A percentile compares a stretch with the other conserved stretches of the same genome.
These are phyloP conservation scores for Geotrichum aggregatum DNA, from an alignment of 1,139 yeast genomes.

Conservation along the genomic window DNA sequence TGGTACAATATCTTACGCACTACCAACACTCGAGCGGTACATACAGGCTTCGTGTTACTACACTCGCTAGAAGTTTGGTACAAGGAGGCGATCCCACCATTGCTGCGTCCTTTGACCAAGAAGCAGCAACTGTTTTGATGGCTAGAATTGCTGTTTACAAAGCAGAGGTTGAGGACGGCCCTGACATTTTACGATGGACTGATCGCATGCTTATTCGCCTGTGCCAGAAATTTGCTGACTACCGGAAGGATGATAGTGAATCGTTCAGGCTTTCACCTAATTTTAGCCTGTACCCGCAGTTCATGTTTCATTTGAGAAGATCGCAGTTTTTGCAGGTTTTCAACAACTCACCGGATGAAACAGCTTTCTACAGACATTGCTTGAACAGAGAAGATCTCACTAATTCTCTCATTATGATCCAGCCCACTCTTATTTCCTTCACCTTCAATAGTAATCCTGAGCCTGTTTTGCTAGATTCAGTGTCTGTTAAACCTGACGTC, in stretches of 20 bases:
- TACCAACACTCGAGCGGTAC: slow-evolving; percentile 55
- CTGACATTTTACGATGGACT: slow-evolving; percentile 68
- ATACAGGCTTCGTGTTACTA: slow-evolving; percentile 46
- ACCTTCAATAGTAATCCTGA: slow-evolving; percentile 56
- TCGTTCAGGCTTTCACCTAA: slow-evolving; percentile 68
- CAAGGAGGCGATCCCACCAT: slow-evolving; percentile 30
- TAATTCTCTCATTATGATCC: slow-evolving; percentile 68
- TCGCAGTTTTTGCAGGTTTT: slow-evolving; percentile 67
- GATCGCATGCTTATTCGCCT: slow-evolving; percentile 70
- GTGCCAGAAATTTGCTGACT: slow-evolving; percentile 75
- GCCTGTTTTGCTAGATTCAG: slow-evolving; percentile 66
- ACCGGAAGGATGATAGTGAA: slow-evolving; percentile 58
- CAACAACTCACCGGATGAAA: slow-evolving; percentile 77
- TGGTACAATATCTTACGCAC: slow-evolving; percentile 63
- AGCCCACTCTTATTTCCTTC: slow-evolving; percentile 65
- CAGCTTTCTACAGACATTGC: slow-evolving; percentile 62
- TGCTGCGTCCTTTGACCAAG: slow-evolving; percentile 56
- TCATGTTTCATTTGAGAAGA: slow-evolving; percentile 65
- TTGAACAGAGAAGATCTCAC: slow-evolving; percentile 63
- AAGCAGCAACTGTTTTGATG: slow-evolving; percentile 61
- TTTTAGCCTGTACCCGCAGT: slow-evolving; percentile 72
- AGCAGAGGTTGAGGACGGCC: slow-evolving; percentile 46
- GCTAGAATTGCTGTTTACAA: slow-evolving; percentile 53
- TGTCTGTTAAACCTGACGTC: slow-evolving; percentile 57
- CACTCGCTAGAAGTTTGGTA: slow-evolving; percentile 33